Conservation (phyloP, 2,329 filamentous ascomycete genomes). For the Fusarium protoensiforme region DNA sequence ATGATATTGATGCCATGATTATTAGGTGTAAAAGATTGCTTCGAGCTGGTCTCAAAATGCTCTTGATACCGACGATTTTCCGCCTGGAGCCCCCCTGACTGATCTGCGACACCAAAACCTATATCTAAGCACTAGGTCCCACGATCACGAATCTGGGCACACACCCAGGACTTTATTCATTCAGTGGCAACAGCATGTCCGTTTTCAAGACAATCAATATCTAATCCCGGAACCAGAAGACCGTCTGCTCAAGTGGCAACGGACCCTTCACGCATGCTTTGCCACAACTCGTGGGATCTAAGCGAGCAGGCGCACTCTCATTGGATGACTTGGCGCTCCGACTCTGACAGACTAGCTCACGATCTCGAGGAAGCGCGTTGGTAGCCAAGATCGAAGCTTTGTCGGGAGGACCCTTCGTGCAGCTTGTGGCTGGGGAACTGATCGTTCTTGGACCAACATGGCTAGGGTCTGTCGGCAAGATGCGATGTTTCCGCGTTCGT, state of each 20-base stretch:
- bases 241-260: constrained; percentile 24
- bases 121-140: not conserved
- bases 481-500: not conserved
- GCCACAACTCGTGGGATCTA: constrained; percentile 24
- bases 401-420: constrained; percentile 40
- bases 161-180: not conserved
- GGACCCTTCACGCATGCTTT: not conserved
- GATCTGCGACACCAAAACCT: constrained; percentile 17
- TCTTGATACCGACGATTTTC: constrained; percentile 4
- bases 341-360: constrained; percentile 5
- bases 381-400: constrained; percentile 45
- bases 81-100: not conserved
- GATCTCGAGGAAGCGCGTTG: constrained; percentile 43
- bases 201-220: not conserved
- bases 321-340: constrained; percentile 23
- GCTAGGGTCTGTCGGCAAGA: constrained; percentile 6
- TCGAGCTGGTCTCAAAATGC: constrained; percentile 5
- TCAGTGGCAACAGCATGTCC: constrained; percentile 19
- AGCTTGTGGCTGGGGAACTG: constrained; percentile 22
- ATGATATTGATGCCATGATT: not conserved
- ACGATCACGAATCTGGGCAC: constrained; percentile 3
- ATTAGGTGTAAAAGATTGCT: not conserved
- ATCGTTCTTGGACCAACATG: constrained; percentile 9
- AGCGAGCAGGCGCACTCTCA: constrained; percentile 12
- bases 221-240: constrained; percentile 1